A percentile compares a stretch with the other conserved stretches of the same genome.
Conservation (phyloP, 1,284 basidiomycete genomes). For the Xerocomus minutiporus region DNA sequence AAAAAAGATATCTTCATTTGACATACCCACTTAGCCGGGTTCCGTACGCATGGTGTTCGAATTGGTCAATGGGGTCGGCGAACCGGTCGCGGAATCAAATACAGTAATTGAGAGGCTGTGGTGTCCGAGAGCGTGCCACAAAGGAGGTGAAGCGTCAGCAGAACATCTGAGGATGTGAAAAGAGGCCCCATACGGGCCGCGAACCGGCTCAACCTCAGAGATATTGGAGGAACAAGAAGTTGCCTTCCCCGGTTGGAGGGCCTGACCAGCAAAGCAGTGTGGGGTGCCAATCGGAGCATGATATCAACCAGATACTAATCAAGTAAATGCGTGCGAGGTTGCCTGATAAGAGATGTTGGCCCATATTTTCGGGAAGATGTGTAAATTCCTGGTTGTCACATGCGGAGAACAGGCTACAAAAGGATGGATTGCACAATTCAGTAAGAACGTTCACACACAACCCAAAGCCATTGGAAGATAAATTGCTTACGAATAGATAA, state of each 20-base stretch:
- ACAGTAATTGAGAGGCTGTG: conserved; percentile 20
- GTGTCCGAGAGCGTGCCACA: conserved; percentile 31
- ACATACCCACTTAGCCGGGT: conserved; percentile 6
- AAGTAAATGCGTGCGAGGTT: conserved; percentile 12
- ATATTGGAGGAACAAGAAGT: conserved; percentile 1
- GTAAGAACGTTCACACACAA: conserved; percentile 4
- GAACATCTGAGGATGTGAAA: conserved; percentile 20
- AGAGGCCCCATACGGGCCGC: conserved; percentile 3
- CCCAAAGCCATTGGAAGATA: neutral
- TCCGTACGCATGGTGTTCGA: conserved; percentile 1
- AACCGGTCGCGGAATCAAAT: conserved; percentile 2
- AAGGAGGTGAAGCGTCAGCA: conserved; percentile 24
- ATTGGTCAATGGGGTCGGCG: conserved; percentile 4
- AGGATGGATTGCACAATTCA: conserved; percentile 2
- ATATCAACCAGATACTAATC: conserved; percentile 23
- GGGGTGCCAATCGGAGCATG: conserved; percentile 13
- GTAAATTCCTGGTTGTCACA: conserved; percentile 15
- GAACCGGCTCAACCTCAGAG: neutral
- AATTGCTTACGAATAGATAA: neutral
- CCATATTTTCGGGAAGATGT: conserved; percentile 3
- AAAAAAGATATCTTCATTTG: conserved; percentile 1
- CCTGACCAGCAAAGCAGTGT: conserved; percentile 12
- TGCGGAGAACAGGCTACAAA: conserved; percentile 16
- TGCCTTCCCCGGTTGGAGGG: conserved; percentile 4
- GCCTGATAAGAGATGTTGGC: conserved; percentile 12